Evolutionary conservation across 2,329 filamentous ascomycete species (phyloP), one percentile per base, ranked within the genome.

Genomic region (Dactylellina leptospora): DNA sequence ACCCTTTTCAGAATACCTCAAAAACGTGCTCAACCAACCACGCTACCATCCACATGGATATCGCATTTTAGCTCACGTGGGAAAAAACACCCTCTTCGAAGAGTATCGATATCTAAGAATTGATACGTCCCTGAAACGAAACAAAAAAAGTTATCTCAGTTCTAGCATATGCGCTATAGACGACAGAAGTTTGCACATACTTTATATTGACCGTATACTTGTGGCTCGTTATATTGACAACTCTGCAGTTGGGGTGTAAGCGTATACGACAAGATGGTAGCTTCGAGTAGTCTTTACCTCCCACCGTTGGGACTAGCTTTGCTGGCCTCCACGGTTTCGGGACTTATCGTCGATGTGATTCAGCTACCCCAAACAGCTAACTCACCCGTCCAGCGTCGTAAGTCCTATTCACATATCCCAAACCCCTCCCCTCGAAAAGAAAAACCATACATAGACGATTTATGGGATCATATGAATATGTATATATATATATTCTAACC

Each of bases 11-110:
- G n/a, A n/a, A n/a, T n/a, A n/a, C n/a, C n/a, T n/a, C n/a, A n/a
- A n/a, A 54, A 69, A 69, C 18, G 10, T 33, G 40, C 63, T 68
- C 62, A 56, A 66, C 53, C 61, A 66, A 16, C 45, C 36, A 11
- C 30, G 8, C 16, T 47, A 13, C n/a, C 51, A 42, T 40, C 36
- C 36, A 40, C 20, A 18, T 47, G 28, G 27, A 47, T 33, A 11
- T 22, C 55, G 9, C 42, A 47, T 59, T 59, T 47, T 18, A 22
- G 30, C 42, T 48, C 44, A 28, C 40, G 23, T 47, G 54, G 25
- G 9, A 33, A 22, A 9, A n/a, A n/a, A 3, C 13, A 6, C 23
- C 23, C 30, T 33, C 30, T 33, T 33, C 13, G 16, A 4, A 33
- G 27, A 38, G 11, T 33, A n/a, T 33, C 16, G 30, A 11, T 36